A percentile compares a stretch with the other conserved stretches of the same genome.
phyloP scores from a whole-genome alignment of 2,329 filamentous ascomycete species.

The Colletotrichum tropicale region DNA sequence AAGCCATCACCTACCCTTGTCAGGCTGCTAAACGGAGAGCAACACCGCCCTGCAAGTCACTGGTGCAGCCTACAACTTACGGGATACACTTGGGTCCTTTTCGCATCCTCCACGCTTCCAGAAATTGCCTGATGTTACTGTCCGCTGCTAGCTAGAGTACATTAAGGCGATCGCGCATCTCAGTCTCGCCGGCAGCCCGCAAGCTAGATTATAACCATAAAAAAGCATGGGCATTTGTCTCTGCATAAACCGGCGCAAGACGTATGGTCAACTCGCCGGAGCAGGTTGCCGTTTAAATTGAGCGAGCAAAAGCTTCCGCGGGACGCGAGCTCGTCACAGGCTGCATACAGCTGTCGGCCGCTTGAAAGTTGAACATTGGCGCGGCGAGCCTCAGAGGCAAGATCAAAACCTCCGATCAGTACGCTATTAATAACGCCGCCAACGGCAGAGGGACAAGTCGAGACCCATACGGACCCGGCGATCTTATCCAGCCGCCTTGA shows the following conservation, averaged over 20 bases:
- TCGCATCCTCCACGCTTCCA: not conserved
- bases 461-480: slow-evolving; percentile 11
- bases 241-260: not conserved
- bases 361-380: not conserved
- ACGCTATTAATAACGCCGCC: slow-evolving; percentile 16
- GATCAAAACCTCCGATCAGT: slow-evolving; percentile 14
- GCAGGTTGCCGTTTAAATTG: not conserved
- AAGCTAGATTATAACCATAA: not conserved
- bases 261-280: not conserved
- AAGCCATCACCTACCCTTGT: not conserved
- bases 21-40: not conserved
- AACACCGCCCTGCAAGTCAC: not conserved
- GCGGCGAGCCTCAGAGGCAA: not conserved
- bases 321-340: not conserved
- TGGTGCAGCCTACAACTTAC: not conserved
- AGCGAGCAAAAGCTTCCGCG: not conserved
- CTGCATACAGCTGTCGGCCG: not conserved
- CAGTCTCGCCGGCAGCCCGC: not conserved
- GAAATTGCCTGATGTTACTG: not conserved
- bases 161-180: not conserved
- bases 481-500: slow-evolving; percentile 8
- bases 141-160: not conserved
- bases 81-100: not conserved
- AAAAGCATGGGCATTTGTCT: not conserved
- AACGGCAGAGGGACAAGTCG: not conserved